Evolutionary conservation across 176 grass and related monocot genomes (phyloP), one percentile per base, ranked within the genome.

Genomic region (Saccharum officinarum): DNA sequence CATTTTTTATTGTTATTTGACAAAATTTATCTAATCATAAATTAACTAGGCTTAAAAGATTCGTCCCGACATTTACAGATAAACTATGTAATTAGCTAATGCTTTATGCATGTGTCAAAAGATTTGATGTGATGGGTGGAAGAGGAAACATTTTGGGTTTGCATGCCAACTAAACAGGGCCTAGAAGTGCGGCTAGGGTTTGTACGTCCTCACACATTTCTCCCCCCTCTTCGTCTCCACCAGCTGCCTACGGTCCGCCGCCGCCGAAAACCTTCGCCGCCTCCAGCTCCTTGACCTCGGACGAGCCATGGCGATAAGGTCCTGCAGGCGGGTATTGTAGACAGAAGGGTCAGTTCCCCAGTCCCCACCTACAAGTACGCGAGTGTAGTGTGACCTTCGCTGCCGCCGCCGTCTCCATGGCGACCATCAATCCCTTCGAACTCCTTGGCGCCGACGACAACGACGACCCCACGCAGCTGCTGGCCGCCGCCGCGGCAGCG

Each of bases 171-270:
- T n/a, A n/a, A n/a, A n/a, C n/a, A n/a, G n/a, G 64, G 8, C 26
- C 44, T 40, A 67, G 10, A 38, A 76, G 65, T 83, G 71, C 86
- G 95, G 90, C 95, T 97, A 97, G 92, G 95, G 91, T 96, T 97
- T 74, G 59, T 60, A 88, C 81, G 60, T 81, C 63, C 46, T 77
- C 80, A 39, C 68, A 25, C 73, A 49, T 25, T 39, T 33, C 37
- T 33, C n/a, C 40, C 34, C 23, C 37, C 16, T 31, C 37, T 38
- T 38, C 75, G 57, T 69, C 82, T 31, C 55, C 80, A 11, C 10
- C 44, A 44, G 16, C 36, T 28, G 61, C 61, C 23, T 4, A 25
- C 61, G 61, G 52, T 59, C 9, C 39, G 50, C 76, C 71, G 62
- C 75, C 77, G 61, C 87, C 82, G 81, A 52, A 65, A 70, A 66